Evolutionary conservation across 495 filamentous ascomycete species (phyloP), one percentile per base, ranked within the genome.

Genomic region (Parathielavia hyrcaniae): DNA sequence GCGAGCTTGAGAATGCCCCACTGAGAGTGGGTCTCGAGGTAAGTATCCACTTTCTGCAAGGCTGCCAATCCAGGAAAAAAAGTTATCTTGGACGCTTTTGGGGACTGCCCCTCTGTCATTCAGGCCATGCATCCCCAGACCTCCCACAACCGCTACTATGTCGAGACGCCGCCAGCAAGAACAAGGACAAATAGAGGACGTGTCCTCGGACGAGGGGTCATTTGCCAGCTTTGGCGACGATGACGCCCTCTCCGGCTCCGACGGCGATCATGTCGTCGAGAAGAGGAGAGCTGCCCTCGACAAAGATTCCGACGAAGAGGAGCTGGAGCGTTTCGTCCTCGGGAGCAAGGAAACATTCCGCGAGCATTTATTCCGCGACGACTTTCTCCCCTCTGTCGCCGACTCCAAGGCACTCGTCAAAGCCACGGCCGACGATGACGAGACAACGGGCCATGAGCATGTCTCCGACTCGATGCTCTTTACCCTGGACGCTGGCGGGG

Each of bases 241-340:
- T 5, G 68, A 71, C 11, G 44, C 55, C 43, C 30, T 52, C 19
- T 69, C 64, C 2, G 60, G 60, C 11, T 69, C 65, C 16, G 59
- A 60, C 10, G 59, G 65, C 45, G 64, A 66, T 35, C 64, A 59
- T 10, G n/a, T 14, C 16, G 22, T 14, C 39, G 22, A 30, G 32
- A 50, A 61, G 30, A 52, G 50, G 38, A 46, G 53, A 34, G 45
- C 35, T 26, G 54, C 38, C 32, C 26, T 55, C n/a, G 41, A 86
- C 44, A 92, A 90, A 69, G 90, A 95, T 63, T 83, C 79, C 52
- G 82, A 85, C 35, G 92, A 97, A 67, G 80, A 82, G 64, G 89
- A 90, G 68, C 81, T 97, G 16, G 91, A 96, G 73, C 79, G 81
- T 58, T 77, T 95, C 58, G 86, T 97, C 2, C 87, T 97, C 50